Base-by-base conservation (phyloP, 2,329 filamentous ascomycete species). In the Neonectria ditissima region DNA sequence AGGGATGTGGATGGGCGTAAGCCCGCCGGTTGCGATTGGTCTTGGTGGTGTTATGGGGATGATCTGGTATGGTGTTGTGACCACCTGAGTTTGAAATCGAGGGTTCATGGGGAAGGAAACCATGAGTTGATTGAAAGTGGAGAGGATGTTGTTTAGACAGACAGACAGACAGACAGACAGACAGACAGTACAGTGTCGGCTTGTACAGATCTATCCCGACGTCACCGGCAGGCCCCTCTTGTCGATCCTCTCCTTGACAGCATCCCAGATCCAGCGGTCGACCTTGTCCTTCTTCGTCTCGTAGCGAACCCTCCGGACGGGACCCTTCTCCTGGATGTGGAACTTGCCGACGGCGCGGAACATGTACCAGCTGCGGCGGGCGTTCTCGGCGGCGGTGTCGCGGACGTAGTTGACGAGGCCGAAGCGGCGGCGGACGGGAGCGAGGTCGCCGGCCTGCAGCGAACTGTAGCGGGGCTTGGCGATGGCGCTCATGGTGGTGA, bases 401-500 rank as follows among this genome's bases (percentile, higher is more conserved):
- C 80, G 76, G n/a, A 75, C 70, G 55, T 78, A 80, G 70, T 82
- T 82, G 68, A 82, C 75, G 52, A 82, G 72, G 20, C 80, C 80
- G 32, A 80, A 65, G 45, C 80, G 76, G n/a, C 71, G 67, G 39
- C 57, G 61, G 13, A 65, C 65, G 30, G 77, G 75, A 5, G 69
- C 62, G 26, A 83, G 71, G 44, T 81, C 78, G 20, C 78, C 79
- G 20, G 79, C 79, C 51, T 76, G 75, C 28, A 83, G 71, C 63
- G 77, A 76, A 66, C 82, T 82, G 73, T 81, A 81, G 43, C 86
- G 82, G 30, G 86, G 86, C 75, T 85, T 86, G 65, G 82, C 83
- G 69, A 87, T 83, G 67, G 81, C 71, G 72, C 82, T 86, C 80
- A 88, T 85, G 55, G 85, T 88, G 39, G 84, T 86, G 62, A 88